Conservation (phyloP, 2,329 filamentous ascomycete species). For the Fusarium sp. region DNA sequence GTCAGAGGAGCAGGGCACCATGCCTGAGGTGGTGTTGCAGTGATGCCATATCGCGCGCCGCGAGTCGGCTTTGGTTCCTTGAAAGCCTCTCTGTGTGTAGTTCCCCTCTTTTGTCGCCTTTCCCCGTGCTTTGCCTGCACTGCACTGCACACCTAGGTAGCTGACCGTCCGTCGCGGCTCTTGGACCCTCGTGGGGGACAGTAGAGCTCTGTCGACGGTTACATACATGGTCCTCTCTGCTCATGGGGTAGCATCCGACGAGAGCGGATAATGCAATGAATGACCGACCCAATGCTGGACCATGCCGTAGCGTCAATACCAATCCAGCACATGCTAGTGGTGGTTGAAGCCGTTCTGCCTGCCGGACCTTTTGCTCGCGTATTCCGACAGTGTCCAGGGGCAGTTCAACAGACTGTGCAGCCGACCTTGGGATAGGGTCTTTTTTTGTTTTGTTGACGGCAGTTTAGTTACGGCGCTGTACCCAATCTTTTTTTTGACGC, state of each 20-base stretch:
- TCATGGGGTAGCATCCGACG: slow-evolving; percentile 39
- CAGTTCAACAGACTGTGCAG: slow-evolving; percentile 19
- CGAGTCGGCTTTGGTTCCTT: slow-evolving; percentile 27
- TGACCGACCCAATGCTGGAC: slow-evolving; percentile 3
- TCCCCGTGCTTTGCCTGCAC: slow-evolving; percentile 35
- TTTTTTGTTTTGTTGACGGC: neutral
- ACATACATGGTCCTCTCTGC: slow-evolving; percentile 29
- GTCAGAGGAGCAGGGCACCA: slow-evolving; percentile 32
- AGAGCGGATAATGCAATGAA: slow-evolving; percentile 26
- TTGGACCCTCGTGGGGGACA: slow-evolving; percentile 24
- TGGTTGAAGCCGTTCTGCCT: slow-evolving; percentile 25
- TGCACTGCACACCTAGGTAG: slow-evolving; percentile 8
- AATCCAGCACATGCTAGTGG: slow-evolving; percentile 13
- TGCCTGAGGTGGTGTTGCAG: slow-evolving; percentile 42
- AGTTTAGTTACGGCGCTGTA: neutral
- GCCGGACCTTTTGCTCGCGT: slow-evolving; percentile 11
- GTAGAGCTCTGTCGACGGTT: slow-evolving; percentile 20
- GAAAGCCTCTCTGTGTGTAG: neutral
- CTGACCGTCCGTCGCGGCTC: slow-evolving; percentile 15
- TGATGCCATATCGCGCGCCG: slow-evolving; percentile 43
- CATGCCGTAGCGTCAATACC: slow-evolving; percentile 20
- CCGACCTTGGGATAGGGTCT: neutral
- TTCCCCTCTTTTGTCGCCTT: slow-evolving; percentile 10
- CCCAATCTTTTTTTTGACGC: neutral
- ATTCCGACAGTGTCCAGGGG: slow-evolving; percentile 22